phyloP scores from a whole-genome alignment of 306 rosid genomes.

The Vigna angularis region DNA sequence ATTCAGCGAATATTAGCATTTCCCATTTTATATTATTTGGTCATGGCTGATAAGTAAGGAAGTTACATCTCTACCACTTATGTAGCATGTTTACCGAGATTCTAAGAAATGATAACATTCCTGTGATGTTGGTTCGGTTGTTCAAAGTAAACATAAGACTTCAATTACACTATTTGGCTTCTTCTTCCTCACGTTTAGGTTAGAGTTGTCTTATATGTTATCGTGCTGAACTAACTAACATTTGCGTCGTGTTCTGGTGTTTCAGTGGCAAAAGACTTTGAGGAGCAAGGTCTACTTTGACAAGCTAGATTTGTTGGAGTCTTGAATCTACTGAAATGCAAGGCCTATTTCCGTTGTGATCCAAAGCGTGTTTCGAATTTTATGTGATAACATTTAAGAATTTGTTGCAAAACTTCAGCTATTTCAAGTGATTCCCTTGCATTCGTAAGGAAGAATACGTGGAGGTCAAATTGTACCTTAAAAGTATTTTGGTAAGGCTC shows the following conservation, averaged over 20 bases:
- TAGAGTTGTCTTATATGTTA: not conserved
- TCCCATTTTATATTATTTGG: not conserved
- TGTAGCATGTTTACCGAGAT: not conserved
- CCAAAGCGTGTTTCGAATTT: slow-evolving; percentile 34
- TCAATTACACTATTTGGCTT: not conserved
- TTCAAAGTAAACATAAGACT: not conserved
- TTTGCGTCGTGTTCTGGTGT: slow-evolving; percentile 19
- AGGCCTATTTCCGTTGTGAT: slow-evolving; percentile 45
- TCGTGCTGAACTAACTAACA: slow-evolving; percentile 26
- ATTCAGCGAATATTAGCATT: not conserved
- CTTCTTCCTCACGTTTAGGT: not conserved
- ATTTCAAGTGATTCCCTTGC: slow-evolving; percentile 25
- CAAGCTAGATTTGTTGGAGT: slow-evolving; percentile 44
- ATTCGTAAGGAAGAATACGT: slow-evolving; percentile 9
- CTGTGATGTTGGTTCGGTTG: not conserved
- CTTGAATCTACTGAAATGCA: slow-evolving; percentile 41
- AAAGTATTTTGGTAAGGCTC: not conserved
- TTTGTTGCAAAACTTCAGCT: slow-evolving; percentile 23
- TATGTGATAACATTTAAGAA: slow-evolving; percentile 34
- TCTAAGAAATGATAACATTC: not conserved
- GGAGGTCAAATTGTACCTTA: slow-evolving; percentile 1
- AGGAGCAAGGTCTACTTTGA: slow-evolving; percentile 61
- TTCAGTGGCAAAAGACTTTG: slow-evolving; percentile 66
- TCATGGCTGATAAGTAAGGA: slow-evolving; percentile 10
- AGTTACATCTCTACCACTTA: not conserved